Base-by-base conservation (phyloP, 192 early-diverging fungal genomes). In the Podochytrium sp. region DNA sequence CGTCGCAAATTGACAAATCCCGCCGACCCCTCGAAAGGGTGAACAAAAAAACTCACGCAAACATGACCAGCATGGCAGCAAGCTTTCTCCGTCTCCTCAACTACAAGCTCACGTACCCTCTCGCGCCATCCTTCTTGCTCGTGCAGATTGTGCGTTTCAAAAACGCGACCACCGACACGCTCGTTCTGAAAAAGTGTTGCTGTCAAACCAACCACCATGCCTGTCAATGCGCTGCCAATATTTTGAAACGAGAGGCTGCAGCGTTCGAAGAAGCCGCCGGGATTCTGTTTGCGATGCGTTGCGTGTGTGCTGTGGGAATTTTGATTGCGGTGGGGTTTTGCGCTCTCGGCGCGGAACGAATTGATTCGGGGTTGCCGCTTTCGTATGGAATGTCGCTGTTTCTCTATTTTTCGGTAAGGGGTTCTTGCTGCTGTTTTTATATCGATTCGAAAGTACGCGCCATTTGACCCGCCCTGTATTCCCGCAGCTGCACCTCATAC, bases 41-140 rank as follows among this genome's bases (percentile, higher is more conserved):
- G n/a, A n/a, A 29, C 20, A 57, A 14, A 16, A 39, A 62, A 62
- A 62, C 30, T 12, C 30, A 62, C 30, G 35, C 63, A 47, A 41
- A 33, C 1, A 65, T 25, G 27, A 65, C 12, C n/a, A 47, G 18
- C 25, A 29, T 65, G 25, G 43, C 63, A 2, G 6, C 63, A 25
- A 14, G 37, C 29, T 16, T 65, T 1, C 63, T 65, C n/a, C 38
- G 35, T 14, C 14, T 23, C 3, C 63, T 65, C 20, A 18, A 49
- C 7, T 65, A 65, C 63, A 47, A 65, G 14, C 41, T 65, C 63
- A 65, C 63, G 14, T 65, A 65, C 29, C 63, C 63, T 30, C 2
- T 65, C 20, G 63, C 63, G 30, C 63, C 63, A 0, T 47, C 41
- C 5, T 40, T 47, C 12, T 47, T 65, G 14, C 63, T 65, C 7